phyloP scores from a whole-genome alignment of 1,139 yeast species.

The Candida labiduridarum region DNA sequence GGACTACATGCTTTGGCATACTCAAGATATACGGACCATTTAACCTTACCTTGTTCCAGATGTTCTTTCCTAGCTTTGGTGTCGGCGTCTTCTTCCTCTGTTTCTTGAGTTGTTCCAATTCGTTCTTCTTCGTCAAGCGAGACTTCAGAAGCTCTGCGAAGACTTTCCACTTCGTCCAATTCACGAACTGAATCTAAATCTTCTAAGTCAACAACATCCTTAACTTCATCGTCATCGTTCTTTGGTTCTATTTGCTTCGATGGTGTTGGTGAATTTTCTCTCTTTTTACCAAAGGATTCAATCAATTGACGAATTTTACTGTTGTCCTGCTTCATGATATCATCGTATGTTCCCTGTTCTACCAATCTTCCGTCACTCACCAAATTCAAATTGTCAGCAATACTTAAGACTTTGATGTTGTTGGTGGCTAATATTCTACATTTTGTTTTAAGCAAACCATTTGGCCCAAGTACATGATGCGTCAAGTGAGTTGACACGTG shows the following conservation, averaged over 20 bases:
- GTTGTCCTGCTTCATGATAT: constrained; percentile 53
- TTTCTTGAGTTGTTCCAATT: constrained; percentile 33
- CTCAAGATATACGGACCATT: constrained; percentile 80
- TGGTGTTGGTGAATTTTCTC: constrained; percentile 20
- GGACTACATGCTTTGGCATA: constrained; percentile 90
- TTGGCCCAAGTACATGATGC: constrained; percentile 63
- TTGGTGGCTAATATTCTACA: constrained; percentile 87
- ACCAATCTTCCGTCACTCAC: constrained; percentile 74
- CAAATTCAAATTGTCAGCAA: constrained; percentile 75
- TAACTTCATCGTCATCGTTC: constrained; percentile 13
- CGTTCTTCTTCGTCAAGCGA: constrained; percentile 46
- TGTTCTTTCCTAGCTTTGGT: constrained; percentile 62
- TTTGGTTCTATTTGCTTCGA: constrained; percentile 12
- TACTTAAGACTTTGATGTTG: constrained; percentile 78
- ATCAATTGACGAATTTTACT: constrained; percentile 66
- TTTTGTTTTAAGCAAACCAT: constrained; percentile 76
- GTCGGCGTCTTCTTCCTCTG: constrained; percentile 49
- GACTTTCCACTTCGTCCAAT: constrained; percentile 39
- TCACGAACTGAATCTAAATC: constrained; percentile 38
- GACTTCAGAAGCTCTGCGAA: constrained; percentile 73
- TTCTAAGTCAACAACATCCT: constrained; percentile 20
- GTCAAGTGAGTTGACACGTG: constrained; percentile 39
- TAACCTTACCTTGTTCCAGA: constrained; percentile 91
- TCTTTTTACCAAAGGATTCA: constrained; percentile 71
- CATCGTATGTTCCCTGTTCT: constrained; percentile 75